Percentiles rank a stretch among this genome's conserved stretches.
These are phyloP conservation scores for Carallia pectinifolia DNA, from an alignment of 345 rosid species.

Conservation along the genomic window DNA sequence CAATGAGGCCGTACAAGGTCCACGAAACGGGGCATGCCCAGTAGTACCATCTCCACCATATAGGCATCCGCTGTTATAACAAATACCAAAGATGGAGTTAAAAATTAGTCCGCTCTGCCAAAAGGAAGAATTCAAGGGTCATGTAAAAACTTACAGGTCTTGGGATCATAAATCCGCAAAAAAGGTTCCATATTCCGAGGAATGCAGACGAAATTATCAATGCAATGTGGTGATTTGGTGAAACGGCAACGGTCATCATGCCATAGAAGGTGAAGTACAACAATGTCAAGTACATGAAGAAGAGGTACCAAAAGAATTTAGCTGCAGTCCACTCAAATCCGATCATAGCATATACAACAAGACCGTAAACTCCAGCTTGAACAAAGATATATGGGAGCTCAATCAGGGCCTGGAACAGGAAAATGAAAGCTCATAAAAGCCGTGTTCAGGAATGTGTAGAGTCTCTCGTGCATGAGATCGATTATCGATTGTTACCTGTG, in stretches of 20 bases:
- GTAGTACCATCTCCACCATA: slow-evolving; percentile 37
- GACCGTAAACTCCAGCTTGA: slow-evolving; percentile 50
- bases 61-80: slow-evolving; percentile 40
- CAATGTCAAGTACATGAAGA: slow-evolving; percentile 59
- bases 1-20: slow-evolving; percentile 43
- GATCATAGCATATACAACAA: slow-evolving; percentile 60
- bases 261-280: slow-evolving; percentile 70
- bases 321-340: slow-evolving; percentile 54
- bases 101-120: background rate
- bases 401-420: slow-evolving; percentile 12
- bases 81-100: background rate
- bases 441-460: background rate
- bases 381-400: slow-evolving; percentile 56
- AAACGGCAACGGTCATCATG: slow-evolving; percentile 67
- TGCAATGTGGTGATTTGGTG: slow-evolving; percentile 62
- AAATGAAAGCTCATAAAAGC: background rate
- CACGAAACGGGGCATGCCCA: slow-evolving; percentile 32
- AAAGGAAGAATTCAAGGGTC: too few species aligned
- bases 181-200: slow-evolving; percentile 54
- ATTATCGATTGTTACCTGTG: slow-evolving; percentile 39
- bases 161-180: slow-evolving; percentile 65
- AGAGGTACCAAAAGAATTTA: slow-evolving; percentile 67
- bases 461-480: background rate
- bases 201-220: slow-evolving; percentile 51
- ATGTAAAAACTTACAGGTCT: slow-evolving; percentile 37